Percentiles rank a stretch among this genome's conserved stretches.
Conservation (phyloP, 768 basidiomycete genomes). For the Austroboletus festivus region DNA sequence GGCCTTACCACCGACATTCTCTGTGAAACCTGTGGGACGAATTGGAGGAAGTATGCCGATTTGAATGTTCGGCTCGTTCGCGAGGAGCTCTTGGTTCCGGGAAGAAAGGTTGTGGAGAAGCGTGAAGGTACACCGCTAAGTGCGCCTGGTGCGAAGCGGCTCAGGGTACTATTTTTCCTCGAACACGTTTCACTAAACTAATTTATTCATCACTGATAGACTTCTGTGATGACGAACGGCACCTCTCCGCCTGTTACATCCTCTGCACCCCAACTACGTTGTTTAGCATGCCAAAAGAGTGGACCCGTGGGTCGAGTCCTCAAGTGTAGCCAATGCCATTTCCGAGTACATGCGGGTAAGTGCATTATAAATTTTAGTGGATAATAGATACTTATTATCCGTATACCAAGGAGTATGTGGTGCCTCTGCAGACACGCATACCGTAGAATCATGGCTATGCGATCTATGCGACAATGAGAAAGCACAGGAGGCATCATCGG, state of each 20-base stretch:
- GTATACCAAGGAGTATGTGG: constrained; percentile 58
- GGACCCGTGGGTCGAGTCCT: constrained; percentile 78
- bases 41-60: constrained; percentile 93
- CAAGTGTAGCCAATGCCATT: constrained; percentile 76
- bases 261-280: constrained; percentile 61
- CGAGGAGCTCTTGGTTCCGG: constrained; percentile 55
- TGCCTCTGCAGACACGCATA: constrained; percentile 57
- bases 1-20: constrained; percentile 74
- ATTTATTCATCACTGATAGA: constrained; percentile 11
- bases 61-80: constrained; percentile 70
- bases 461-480: constrained; percentile 87
- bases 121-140: constrained; percentile 59
- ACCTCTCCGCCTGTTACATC: constrained; percentile 62
- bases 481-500: constrained; percentile 76
- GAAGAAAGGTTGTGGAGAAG: constrained; percentile 46
- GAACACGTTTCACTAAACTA: background rate
- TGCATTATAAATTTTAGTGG: background rate
- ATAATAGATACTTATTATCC: constrained; percentile 10
- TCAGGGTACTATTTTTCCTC: constrained; percentile 44
- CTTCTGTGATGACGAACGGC: constrained; percentile 42
- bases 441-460: constrained; percentile 77
- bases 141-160: constrained; percentile 56
- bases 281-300: constrained; percentile 69
- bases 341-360: constrained; percentile 76
- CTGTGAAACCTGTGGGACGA: constrained; percentile 82